These are phyloP conservation scores for Colletotrichum musicola DNA, from an alignment of 2,329 filamentous ascomycete genomes.

Conservation along the genomic window DNA sequence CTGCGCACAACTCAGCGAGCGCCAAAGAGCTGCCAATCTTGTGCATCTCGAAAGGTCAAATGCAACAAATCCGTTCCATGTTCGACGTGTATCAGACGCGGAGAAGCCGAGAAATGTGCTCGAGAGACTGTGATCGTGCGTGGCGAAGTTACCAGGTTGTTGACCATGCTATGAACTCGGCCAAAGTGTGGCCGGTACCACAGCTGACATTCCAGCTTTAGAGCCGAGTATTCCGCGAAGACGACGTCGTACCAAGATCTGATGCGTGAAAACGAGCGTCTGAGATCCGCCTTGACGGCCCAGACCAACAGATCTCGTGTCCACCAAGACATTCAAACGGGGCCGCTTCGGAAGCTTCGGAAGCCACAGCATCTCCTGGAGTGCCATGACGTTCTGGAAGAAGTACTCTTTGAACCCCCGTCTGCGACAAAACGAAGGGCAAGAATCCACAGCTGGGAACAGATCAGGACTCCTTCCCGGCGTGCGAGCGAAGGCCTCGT, in stretches of 20 bases:
- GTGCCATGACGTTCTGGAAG: conserved; percentile 11
- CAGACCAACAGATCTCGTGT: too few species aligned
- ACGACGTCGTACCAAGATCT: conserved; percentile 8
- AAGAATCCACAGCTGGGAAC: not conserved
- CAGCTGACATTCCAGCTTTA: not conserved
- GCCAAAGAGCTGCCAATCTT: conserved; percentile 42
- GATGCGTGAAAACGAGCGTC: conserved; percentile 12
- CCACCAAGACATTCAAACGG: not conserved
- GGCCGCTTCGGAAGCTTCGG: not conserved
- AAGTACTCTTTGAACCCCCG: conserved; percentile 6
- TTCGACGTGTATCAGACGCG: conserved; percentile 42
- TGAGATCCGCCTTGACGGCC: not conserved
- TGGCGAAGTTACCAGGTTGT: conserved; percentile 26
- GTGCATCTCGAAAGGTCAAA: conserved; percentile 43
- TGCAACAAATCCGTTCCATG: conserved; percentile 45
- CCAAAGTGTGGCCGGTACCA: too few species aligned
- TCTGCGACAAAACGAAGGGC: not conserved
- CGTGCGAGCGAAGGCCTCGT: conserved; percentile 21
- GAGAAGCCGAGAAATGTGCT: conserved; percentile 27
- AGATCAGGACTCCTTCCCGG: conserved; percentile 44
- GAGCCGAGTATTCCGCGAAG: not conserved
- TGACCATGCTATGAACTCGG: not conserved
- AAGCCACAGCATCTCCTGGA: conserved; percentile 6
- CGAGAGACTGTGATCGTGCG: conserved; percentile 33
- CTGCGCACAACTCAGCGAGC: conserved; percentile 42